A percentile compares a stretch with the other conserved stretches of the same genome.
phyloP scores from a whole-genome alignment of 208 protist species.

The Leishmania braziliensis region DNA sequence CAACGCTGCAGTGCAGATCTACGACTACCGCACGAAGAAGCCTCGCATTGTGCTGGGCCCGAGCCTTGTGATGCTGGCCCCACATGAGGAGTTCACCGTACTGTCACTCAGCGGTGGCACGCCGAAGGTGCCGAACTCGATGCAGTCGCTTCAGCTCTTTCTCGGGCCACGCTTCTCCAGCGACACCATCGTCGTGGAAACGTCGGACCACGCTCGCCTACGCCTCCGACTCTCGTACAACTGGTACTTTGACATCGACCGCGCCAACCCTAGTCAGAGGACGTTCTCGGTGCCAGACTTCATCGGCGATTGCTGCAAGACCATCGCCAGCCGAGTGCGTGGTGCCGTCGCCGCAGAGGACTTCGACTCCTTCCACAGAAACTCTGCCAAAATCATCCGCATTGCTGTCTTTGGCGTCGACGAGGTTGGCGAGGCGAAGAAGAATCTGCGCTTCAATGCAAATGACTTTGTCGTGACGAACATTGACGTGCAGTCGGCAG shows the following conservation, averaged over 20 bases:
- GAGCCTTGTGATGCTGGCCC: slow-evolving; percentile 93
- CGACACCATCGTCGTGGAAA: slow-evolving; percentile 96
- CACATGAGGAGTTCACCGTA: slow-evolving; percentile 97
- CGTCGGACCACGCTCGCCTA: slow-evolving; percentile 95
- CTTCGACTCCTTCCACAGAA: slow-evolving; percentile 97
- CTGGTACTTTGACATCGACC: slow-evolving; percentile 94
- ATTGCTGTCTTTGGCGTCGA: slow-evolving; percentile 93
- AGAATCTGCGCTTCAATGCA: slow-evolving; percentile 80
- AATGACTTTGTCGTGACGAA: slow-evolving; percentile 96
- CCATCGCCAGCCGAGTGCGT: slow-evolving; percentile 95
- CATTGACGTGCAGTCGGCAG: slow-evolving; percentile 94
- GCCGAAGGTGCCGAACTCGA: slow-evolving; percentile 92
- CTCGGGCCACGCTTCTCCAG: slow-evolving; percentile 96
- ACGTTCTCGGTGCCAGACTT: slow-evolving; percentile 95
- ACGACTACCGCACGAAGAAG: slow-evolving; percentile 92
- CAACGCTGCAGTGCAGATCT: slow-evolving; percentile 97
- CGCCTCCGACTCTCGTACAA: slow-evolving; percentile 96
- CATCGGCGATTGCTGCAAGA: slow-evolving; percentile 97
- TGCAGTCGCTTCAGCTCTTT: slow-evolving; percentile 93
- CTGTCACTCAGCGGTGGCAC: slow-evolving; percentile 93
- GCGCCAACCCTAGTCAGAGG: slow-evolving; percentile 38
- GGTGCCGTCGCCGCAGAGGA: slow-evolving; percentile 91
- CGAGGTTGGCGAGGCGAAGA: slow-evolving; percentile 48
- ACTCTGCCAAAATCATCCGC: slow-evolving; percentile 96
- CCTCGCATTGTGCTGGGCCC: slow-evolving; percentile 94